A percentile compares a stretch with the other conserved stretches of the same genome.
These are phyloP conservation scores for Colletotrichum simmondsii DNA, from an alignment of 2,329 filamentous ascomycete species.

Conservation along the genomic window DNA sequence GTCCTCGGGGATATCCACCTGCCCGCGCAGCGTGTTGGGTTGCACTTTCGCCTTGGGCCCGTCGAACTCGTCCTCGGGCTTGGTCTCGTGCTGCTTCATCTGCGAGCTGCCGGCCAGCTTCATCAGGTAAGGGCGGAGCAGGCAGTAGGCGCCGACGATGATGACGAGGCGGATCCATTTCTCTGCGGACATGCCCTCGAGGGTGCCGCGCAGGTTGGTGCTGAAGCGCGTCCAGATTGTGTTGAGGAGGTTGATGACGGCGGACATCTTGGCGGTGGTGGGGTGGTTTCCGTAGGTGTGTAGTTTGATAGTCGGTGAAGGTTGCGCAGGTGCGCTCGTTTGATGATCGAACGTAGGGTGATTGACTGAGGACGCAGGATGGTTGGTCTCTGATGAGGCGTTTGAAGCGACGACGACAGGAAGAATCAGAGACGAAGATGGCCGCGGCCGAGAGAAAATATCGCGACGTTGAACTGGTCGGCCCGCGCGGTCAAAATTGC, in stretches of 20 bases:
- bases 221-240: conserved; percentile 27
- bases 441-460: conserved; percentile 9
- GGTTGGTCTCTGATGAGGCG: neutral
- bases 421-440: conserved; percentile 13
- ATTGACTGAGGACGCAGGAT: neutral
- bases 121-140: conserved; percentile 80
- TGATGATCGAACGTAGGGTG: no score
- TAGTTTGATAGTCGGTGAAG: neutral
- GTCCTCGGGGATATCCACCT: conserved; percentile 63
- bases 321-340: neutral
- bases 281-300: neutral
- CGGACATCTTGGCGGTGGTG: conserved; percentile 14
- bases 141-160: conserved; percentile 78
- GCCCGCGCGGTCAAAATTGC: conserved; percentile 22
- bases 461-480: conserved; percentile 8
- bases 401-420: neutral
- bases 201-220: conserved; percentile 61
- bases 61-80: conserved; percentile 60
- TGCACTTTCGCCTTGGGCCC: conserved; percentile 65
- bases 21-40: conserved; percentile 72
- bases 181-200: conserved; percentile 62
- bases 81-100: conserved; percentile 68
- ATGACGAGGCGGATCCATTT: conserved; percentile 76
- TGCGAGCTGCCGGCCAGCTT: conserved; percentile 73
- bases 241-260: conserved; percentile 22